Evolutionary conservation across 2,329 filamentous ascomycete genomes (phyloP), one percentile per base, ranked within the genome.

Genomic region (Beauveria rudraprayagi): DNA sequence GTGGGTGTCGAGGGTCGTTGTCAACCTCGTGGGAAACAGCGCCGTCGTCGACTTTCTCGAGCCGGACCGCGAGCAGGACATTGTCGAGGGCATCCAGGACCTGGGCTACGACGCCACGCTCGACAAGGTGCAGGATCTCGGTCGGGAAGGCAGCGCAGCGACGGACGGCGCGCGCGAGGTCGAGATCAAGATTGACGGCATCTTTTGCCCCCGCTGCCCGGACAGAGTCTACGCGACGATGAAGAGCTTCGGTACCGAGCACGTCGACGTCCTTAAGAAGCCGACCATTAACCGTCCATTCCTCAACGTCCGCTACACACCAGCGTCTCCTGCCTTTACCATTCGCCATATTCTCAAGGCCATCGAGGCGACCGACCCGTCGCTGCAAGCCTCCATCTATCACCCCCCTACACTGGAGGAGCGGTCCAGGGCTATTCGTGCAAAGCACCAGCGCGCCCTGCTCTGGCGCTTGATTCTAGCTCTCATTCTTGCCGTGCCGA

Each of bases 351-450:
- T 97, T 47, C 76, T 95, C 14, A 75, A 78, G 14, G 80, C 83
- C 1, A 89, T 97, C 56, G 79, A 84, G 60, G 80, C 80, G 5
- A 79, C 83, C 6, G 88, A 96, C 67, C 75, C 81, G 1, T 82
- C 79, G 0, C 88, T 96, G 63, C 77, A 76, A 28, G 83, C 87
- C 1, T 85, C 82, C 2, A 83, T 97, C 14, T 87, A 91, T 69
- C 90, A 93, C 65, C 87, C 90, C 0, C 90, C 89, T 0, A 92
- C 88, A 0, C 81, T 96, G 5, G 92, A 96, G 72, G 90, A 96
- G 68, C 84, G 90, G 10, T 90, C 91, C 3, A 84, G 83, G 64
- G 77, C 80, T 44, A 90, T 96, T 70, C 87, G 90, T 63, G 79
- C 80, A 22, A 83, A 82, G 62, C 90, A 96, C 67, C 84, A 88